Conservation (phyloP, 768 basidiomycete genomes). For the Leccinum disarticulatum region DNA sequence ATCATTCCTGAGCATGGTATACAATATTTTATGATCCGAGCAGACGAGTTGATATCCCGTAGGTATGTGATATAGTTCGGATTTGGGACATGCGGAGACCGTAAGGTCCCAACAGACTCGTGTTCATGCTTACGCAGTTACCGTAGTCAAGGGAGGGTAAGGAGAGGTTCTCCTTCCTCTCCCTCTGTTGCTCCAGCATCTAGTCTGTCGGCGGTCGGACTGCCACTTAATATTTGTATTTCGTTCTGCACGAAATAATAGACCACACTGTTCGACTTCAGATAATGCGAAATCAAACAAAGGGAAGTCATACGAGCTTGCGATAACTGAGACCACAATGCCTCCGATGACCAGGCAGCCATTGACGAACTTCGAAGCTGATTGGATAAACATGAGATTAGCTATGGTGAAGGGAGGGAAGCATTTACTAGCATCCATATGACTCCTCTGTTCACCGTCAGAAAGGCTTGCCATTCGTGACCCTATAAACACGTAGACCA, state of each 20-base stretch:
- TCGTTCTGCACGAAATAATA: conserved; percentile 64
- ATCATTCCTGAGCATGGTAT: conserved; percentile 5
- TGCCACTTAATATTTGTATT: conserved; percentile 51
- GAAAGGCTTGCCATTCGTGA: conserved; percentile 71
- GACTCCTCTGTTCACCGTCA: conserved; percentile 68
- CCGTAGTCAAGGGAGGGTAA: conserved; percentile 5
- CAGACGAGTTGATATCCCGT: neutral
- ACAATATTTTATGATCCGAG: conserved; percentile 5
- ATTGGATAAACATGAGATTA: conserved; percentile 13
- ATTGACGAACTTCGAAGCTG: conserved; percentile 69
- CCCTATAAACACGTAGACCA: conserved; percentile 77
- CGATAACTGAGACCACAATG: conserved; percentile 52
- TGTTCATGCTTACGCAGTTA: neutral
- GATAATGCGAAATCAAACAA: conserved; percentile 10
- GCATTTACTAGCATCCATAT: conserved; percentile 72
- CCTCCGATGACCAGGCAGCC: conserved; percentile 57
- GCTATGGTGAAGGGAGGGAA: neutral
- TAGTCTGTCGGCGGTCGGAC: conserved; percentile 50
- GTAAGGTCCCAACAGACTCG: neutral
- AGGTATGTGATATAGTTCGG: neutral
- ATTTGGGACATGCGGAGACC: neutral
- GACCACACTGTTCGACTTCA: conserved; percentile 50
- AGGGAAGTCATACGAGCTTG: conserved; percentile 59
- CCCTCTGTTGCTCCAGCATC: conserved; percentile 63
- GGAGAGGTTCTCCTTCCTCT: conserved; percentile 59